Evolutionary conservation across 2,329 filamentous ascomycete species (phyloP).

Genomic region (Pestalotiopsis sp.): DNA sequence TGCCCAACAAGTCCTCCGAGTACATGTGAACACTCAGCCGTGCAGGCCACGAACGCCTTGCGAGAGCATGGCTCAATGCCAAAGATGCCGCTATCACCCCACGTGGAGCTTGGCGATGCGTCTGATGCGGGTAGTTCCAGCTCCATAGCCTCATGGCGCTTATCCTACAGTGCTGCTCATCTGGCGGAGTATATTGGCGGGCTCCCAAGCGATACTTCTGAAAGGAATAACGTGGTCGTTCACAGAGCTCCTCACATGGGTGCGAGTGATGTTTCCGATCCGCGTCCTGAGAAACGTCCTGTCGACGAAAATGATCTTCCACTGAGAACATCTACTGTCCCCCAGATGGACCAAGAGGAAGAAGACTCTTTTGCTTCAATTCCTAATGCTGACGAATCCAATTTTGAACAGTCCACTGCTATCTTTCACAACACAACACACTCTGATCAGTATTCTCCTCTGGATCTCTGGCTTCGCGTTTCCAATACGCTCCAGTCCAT

Average conservation of each 20-base stretch:
- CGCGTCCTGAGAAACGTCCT: background rate
- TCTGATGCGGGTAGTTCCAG: conserved; percentile 23
- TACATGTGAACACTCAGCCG: conserved; percentile 17
- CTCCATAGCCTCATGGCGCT: conserved; percentile 31
- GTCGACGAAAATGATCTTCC: too few species aligned
- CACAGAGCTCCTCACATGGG: background rate
- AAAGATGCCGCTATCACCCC: conserved; percentile 25
- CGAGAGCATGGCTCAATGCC: conserved; percentile 20
- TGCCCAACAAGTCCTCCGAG: conserved; percentile 16
- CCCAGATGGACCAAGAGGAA: background rate
- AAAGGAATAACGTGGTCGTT: background rate
- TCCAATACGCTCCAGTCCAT: conserved; percentile 5
- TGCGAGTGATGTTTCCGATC: background rate
- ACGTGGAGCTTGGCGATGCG: conserved; percentile 23
- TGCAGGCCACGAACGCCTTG: conserved; percentile 13
- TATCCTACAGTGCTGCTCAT: conserved; percentile 29
- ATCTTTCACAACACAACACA: conserved; percentile 18
- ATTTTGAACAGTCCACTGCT: conserved; percentile 12
- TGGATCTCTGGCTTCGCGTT: conserved; percentile 32
- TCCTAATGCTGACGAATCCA: background rate
- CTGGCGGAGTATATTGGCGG: conserved; percentile 18
- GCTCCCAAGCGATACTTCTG: background rate
- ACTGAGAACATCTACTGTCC: background rate
- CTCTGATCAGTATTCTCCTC: conserved; percentile 25
- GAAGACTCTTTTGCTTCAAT: background rate